phyloP scores from a whole-genome alignment of 2,329 filamentous ascomycete species.

The Furcasterigmium furcatum region DNA sequence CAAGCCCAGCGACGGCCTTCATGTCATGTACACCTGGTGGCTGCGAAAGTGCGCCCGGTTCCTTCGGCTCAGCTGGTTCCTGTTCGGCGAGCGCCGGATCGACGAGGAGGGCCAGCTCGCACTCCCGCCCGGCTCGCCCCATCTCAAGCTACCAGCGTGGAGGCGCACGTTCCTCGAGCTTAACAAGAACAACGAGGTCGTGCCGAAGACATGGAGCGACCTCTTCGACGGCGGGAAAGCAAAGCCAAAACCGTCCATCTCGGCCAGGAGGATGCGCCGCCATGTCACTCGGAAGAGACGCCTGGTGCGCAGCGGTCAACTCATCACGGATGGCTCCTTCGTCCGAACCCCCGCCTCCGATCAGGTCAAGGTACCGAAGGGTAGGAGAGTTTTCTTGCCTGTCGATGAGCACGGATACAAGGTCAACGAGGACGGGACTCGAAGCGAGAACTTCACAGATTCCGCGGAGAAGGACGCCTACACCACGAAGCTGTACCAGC shows the following conservation, averaged over 20 bases:
- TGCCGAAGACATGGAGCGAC: slow-evolving; percentile 56
- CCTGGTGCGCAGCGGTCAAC: slow-evolving; percentile 45
- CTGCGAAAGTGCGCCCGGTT: slow-evolving; percentile 80
- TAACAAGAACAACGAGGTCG: slow-evolving; percentile 35
- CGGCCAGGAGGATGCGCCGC: slow-evolving; percentile 28
- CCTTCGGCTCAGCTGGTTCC: slow-evolving; percentile 83
- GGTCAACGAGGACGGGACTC: no score
- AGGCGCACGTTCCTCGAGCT: slow-evolving; percentile 44
- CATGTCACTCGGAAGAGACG: slow-evolving; percentile 35
- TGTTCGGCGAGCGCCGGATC: slow-evolving; percentile 77
- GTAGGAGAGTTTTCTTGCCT: slow-evolving; percentile 74
- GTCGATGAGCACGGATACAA: slow-evolving; percentile 48
- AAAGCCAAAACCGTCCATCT: slow-evolving; percentile 34
- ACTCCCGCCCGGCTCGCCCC: slow-evolving; percentile 31
- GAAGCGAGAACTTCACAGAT: slow-evolving; percentile 19
- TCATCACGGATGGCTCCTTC: slow-evolving; percentile 73
- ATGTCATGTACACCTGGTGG: slow-evolving; percentile 93
- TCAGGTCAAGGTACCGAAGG: slow-evolving; percentile 90
- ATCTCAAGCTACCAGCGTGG: slow-evolving; percentile 31
- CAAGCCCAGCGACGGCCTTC: slow-evolving; percentile 79
- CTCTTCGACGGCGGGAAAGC: slow-evolving; percentile 46
- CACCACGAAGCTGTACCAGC: slow-evolving; percentile 59
- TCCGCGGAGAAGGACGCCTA: slow-evolving; percentile 65
- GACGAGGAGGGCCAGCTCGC: slow-evolving; percentile 77
- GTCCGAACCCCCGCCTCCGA: slow-evolving; percentile 93